These are phyloP conservation scores for Mycotypha africana DNA, from an alignment of 371 early-diverging fungal species.

Conservation along the genomic window DNA sequence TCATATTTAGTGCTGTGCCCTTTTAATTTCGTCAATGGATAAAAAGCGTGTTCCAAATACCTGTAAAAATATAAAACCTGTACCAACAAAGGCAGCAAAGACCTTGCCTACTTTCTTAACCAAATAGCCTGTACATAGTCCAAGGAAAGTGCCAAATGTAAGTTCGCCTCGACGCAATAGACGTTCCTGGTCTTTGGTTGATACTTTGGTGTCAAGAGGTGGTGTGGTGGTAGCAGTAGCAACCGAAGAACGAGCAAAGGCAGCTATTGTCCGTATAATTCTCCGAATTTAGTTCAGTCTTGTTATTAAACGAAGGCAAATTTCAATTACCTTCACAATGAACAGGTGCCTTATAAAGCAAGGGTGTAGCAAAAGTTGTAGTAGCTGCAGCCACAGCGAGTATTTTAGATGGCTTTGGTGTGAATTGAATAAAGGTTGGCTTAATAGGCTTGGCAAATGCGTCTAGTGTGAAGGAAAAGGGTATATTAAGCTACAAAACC, in stretches of 20 bases:
- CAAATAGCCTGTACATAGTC: constrained; percentile 42
- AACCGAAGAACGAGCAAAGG: constrained; percentile 3
- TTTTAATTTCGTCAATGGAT: no score
- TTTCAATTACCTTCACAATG: constrained; percentile 36
- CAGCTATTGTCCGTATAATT: constrained; percentile 1
- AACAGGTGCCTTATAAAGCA: constrained; percentile 17
- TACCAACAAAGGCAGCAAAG: constrained; percentile 33
- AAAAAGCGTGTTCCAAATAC: constrained; percentile 8
- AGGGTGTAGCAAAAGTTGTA: constrained; percentile 4
- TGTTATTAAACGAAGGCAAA: no score
- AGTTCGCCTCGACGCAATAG: constrained; percentile 34
- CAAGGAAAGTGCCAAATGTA: constrained; percentile 41
- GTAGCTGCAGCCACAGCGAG: constrained; percentile 11
- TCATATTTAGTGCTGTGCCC: no score
- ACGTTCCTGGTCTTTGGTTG: no score
- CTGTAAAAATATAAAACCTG: constrained; percentile 40
- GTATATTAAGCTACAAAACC: no score
- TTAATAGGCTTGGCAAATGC: no score
- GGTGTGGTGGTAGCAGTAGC: no score
- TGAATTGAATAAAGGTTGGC: no score
- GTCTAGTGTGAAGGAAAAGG: no score
- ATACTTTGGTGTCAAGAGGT: neutral
- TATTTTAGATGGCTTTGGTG: no score
- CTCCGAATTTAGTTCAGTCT: no score
- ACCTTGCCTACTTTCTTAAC: constrained; percentile 43